Base-by-base conservation (phyloP, 164 flowering plant genomes). In the Aristolochia californica region DNA sequence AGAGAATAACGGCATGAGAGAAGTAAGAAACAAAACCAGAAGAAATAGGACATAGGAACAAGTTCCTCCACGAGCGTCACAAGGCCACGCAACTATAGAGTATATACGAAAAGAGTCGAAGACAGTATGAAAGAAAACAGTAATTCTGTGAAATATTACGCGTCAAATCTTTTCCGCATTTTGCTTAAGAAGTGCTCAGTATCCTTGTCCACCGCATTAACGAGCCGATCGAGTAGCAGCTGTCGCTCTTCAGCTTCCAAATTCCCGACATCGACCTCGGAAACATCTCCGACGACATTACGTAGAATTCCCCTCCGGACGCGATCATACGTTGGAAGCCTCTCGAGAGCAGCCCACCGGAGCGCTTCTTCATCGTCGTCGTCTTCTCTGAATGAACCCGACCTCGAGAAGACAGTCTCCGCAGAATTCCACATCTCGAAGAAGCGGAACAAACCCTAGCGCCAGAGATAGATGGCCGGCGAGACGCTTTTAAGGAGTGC, bases 341-440 rank as follows among this genome's bases (percentile, higher is more conserved):
- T 62, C 81, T 93, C 90, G 62, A 93, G 68, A 57, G 94, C 98
- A n/a, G 96, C 98, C 98, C 97, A 93, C 38, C 75, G 61, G 8
- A 93, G 74, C 30, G 84, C 98, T 72, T 83, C 88, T 77, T 88
- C 98, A 26, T 64, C 68, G 47, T 91, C 98, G 12, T 77, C 84
- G 0, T 67, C 80, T 0, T 85, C 94, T 55, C 77, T 62, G 53
- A 73, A 82, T 38, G 97, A 85, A 62, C 62, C 60, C 68, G 94
- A 65, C 55, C 94, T 64, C 23, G 82, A 62, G 57, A 84, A 82
- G 53, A 66, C 78, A 48, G 74, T 81, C 65, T 83, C 96, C 12
- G 18, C 17, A 18, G 95, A 72, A 65, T 76, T 83, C 97, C 97
- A 93, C 97, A 93, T 85, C 21, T 16, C 58, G 34, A 17, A 22